A percentile compares a stretch with the other conserved stretches of the same genome.
Evolutionary conservation across 2,329 filamentous ascomycete species (phyloP).

Genomic region (Scleromitrula shiraiana): DNA sequence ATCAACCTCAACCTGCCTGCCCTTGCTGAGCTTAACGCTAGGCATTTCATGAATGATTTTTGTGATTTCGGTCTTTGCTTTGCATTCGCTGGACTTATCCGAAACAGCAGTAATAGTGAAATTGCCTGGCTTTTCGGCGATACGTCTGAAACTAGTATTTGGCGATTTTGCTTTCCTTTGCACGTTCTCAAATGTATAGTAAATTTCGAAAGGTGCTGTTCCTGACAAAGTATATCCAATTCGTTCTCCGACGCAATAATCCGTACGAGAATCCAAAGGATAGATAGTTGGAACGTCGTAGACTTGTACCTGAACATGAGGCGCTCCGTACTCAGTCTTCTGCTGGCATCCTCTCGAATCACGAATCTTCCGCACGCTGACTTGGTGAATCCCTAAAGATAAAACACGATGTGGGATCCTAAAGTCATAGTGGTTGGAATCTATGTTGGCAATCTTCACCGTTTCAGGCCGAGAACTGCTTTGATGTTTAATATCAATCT

Average conservation of each 20-base stretch:
- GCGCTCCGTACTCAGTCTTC: conserved; percentile 60
- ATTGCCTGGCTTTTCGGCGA: conserved; percentile 82
- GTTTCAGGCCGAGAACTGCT: conserved; percentile 71
- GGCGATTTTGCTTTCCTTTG: conserved; percentile 70
- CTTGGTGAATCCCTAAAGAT: conserved; percentile 79
- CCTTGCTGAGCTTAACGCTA: conserved; percentile 81
- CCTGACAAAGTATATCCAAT: conserved; percentile 89
- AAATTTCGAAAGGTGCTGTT: conserved; percentile 84
- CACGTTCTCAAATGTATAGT: conserved; percentile 78
- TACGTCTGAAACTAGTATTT: conserved; percentile 80
- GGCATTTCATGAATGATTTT: conserved; percentile 90
- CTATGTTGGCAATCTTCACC: conserved; percentile 73
- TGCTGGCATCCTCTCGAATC: conserved; percentile 82
- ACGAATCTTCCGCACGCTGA: conserved; percentile 82
- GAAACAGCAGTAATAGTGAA: conserved; percentile 83
- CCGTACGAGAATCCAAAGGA: conserved; percentile 70
- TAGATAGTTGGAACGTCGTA: conserved; percentile 90
- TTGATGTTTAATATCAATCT: conserved; percentile 90
- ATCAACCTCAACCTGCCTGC: conserved; percentile 71
- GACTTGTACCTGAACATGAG: conserved; percentile 81
- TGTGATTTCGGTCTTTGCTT: conserved; percentile 66
- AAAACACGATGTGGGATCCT: conserved; percentile 78
- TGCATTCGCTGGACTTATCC: conserved; percentile 83
- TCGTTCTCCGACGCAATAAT: conserved; percentile 94
- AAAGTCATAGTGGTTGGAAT: conserved; percentile 65